A percentile compares a stretch with the other conserved stretches of the same genome.
Evolutionary conservation across 768 basidiomycete species (phyloP).

Genomic region (Leccinum pellstonianum): DNA sequence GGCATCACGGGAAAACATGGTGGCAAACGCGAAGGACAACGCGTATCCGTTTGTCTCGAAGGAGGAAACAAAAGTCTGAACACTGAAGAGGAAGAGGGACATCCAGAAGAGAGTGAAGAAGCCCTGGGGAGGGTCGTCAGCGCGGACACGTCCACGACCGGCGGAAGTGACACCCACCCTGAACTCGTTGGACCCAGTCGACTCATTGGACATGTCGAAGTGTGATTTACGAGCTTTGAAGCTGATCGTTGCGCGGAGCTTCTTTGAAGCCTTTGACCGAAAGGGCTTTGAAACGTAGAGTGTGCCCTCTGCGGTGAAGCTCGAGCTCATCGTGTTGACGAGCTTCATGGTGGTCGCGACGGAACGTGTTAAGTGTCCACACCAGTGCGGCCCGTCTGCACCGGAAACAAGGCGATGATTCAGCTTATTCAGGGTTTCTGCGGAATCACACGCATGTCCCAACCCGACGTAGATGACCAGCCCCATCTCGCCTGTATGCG

Average conservation of each 20-base stretch:
- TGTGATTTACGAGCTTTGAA: conserved; percentile 84
- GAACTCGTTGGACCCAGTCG: conserved; percentile 79
- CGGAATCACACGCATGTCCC: not conserved
- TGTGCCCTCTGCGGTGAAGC: conserved; percentile 58
- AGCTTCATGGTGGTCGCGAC: conserved; percentile 16
- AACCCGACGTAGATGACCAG: conserved; percentile 1
- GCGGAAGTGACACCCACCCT: conserved; percentile 43
- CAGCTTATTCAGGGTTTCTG: not conserved
- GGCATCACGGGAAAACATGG: conserved; percentile 85
- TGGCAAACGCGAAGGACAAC: conserved; percentile 76
- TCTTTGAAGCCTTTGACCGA: conserved; percentile 71
- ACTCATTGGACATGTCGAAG: conserved; percentile 80
- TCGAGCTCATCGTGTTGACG: not conserved
- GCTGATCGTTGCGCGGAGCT: conserved; percentile 76
- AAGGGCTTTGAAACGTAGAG: conserved; percentile 75
- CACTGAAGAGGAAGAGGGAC: conserved; percentile 76
- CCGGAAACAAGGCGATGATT: conserved; percentile 8
- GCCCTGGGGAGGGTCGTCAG: conserved; percentile 48
- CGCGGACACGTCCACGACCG: not conserved
- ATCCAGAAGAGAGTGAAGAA: conserved; percentile 97
- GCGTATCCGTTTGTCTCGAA: conserved; percentile 78
- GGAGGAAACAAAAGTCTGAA: conserved; percentile 74
- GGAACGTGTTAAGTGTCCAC: conserved; percentile 3
- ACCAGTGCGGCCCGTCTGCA: not conserved
- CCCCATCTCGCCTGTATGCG: conserved; percentile 71